These are phyloP conservation scores for Fraxinus albicans DNA, from an alignment of 305 asterid species.

Conservation along the genomic window DNA sequence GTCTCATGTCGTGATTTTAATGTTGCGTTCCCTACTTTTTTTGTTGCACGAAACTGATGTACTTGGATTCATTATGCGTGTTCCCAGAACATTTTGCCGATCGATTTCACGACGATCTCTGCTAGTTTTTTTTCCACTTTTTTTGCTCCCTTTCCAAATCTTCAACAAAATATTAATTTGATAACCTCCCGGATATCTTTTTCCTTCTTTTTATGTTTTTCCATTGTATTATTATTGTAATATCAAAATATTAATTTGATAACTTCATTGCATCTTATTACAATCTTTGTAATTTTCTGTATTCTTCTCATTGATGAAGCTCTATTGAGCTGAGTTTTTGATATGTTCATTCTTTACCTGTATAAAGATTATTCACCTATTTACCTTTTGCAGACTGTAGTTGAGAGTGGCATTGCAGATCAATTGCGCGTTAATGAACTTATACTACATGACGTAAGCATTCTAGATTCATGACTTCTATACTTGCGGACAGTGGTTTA, in stretches of 20 bases:
- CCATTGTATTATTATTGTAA: background rate
- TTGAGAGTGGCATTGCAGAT: constrained; percentile 86
- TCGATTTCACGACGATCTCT: background rate
- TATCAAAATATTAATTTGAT: too few species aligned
- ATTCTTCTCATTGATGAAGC: background rate
- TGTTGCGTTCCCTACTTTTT: background rate
- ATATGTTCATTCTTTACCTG: constrained; percentile 15
- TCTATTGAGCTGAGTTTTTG: background rate
- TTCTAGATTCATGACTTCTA: constrained; percentile 24
- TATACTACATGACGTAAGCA: constrained; percentile 76
- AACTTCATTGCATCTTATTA: background rate
- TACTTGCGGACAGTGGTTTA: constrained; percentile 1
- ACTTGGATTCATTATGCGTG: background rate
- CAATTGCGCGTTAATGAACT: constrained; percentile 84
- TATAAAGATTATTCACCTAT: constrained; percentile 5
- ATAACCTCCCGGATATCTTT: background rate
- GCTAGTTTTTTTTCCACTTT: constrained; percentile 11
- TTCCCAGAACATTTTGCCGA: background rate
- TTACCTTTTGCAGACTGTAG: constrained; percentile 58
- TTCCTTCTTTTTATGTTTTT: background rate
- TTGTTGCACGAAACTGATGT: constrained; percentile 3
- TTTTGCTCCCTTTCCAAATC: background rate
- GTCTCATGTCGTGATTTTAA: background rate
- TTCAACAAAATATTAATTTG: background rate
- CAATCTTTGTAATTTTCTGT: background rate